Base-by-base conservation (phyloP, 2,329 filamentous ascomycete species). In the Aspergillus floridensis region DNA sequence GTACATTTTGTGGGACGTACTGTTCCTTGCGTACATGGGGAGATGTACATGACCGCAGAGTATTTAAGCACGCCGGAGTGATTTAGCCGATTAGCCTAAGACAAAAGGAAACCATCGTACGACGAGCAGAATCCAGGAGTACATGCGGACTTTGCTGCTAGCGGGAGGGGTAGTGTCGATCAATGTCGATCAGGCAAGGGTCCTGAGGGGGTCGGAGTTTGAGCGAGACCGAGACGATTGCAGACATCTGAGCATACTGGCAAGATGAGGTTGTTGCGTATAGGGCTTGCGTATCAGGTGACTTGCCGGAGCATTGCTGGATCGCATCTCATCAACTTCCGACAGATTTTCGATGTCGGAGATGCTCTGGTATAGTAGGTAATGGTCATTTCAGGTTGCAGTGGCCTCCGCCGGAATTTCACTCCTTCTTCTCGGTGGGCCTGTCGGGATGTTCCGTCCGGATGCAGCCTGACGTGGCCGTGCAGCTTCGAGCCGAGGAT, bases 1-100 rank as follows among this genome's bases (percentile, higher is more conserved):
- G 11, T 55, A 47, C 38, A 46, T 48, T 26, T 4, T 35, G 24
- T 2, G 11, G 14, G 38, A 19, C 8, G 38, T 8, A 44, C 38
- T 8, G 12, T 16, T 12, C 6, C 16, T 19, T 19, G 38, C 8
- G 38, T 44, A 14, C 6, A 4, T 6, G 10, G 32, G 32, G 14
- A 35, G 32, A 5, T 11, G 32, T 5, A 35, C 32, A 14, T 35
- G 5, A 4, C 14, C 5, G 12, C 16, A 16, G 6, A n/a, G 38
- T 44, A 19, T 24, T 48, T 48, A 55, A 35, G 24, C 44, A 31
- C 41, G 22, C 3, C 10, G 7, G 5, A 12, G 2, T 14, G n/a
- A 46, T 55, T 55, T 55, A 55, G 24, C 53, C 53, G 41, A 55
- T 55, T 55, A 55, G 53, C 38, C 53, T 55, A 55, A 48, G 29